Conservation (phyloP, 768 basidiomycete species). For the Lactarius vividus region DNA sequence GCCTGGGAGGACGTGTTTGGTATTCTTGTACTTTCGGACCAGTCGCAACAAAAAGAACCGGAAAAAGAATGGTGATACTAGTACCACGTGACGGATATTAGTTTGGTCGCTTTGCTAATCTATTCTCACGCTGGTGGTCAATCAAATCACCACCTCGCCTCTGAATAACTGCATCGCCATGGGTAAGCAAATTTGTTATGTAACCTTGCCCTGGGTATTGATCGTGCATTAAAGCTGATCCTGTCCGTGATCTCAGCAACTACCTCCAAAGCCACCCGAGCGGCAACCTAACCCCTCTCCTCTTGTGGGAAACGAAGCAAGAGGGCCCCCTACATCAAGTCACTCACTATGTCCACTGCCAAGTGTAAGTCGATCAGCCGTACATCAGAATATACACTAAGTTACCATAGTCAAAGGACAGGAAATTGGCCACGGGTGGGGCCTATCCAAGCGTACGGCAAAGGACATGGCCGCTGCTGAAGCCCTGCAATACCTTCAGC, state of each 20-base stretch:
- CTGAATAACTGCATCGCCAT: slow-evolving; percentile 26
- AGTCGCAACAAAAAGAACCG: no score
- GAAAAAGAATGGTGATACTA: no score
- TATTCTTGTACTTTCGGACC: no score
- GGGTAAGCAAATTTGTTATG: neutral
- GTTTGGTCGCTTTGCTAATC: no score
- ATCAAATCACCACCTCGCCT: no score
- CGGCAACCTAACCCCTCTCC: neutral
- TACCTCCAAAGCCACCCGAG: slow-evolving; percentile 5
- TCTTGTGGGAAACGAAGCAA: neutral
- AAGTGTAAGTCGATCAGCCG: slow-evolving; percentile 3
- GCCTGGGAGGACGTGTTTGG: no score
- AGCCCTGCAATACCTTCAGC: neutral
- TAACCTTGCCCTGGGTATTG: neutral
- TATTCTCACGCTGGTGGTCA: no score
- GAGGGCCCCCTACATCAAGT: neutral
- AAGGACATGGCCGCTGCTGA: neutral
- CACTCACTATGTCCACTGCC: neutral
- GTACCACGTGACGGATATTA: no score
- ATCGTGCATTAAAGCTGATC: neutral
- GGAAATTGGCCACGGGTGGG: neutral
- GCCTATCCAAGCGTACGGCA: slow-evolving; percentile 3
- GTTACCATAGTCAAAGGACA: neutral
- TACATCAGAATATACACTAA: neutral
- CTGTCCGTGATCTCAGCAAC: slow-evolving; percentile 12